Conservation (phyloP, 768 basidiomycete species). For the Scleroderma citrinum region DNA sequence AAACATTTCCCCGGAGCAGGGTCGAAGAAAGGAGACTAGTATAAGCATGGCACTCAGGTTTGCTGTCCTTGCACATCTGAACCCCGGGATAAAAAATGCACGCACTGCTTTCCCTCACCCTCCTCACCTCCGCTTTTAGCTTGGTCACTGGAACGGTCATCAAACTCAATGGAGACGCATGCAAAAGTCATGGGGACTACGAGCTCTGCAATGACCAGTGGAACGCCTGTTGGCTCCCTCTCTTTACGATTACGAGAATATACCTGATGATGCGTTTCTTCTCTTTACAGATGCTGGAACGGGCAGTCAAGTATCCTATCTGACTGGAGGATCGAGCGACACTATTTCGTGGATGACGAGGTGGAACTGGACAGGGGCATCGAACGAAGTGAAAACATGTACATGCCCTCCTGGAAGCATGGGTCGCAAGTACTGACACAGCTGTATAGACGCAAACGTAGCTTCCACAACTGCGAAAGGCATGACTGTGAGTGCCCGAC, state of each 20-base stretch:
- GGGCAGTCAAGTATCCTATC: constrained; percentile 44
- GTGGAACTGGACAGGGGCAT: constrained; percentile 46
- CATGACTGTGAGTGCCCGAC: constrained; percentile 32
- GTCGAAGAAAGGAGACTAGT: too few species aligned
- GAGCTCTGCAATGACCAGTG: constrained; percentile 55
- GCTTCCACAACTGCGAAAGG: constrained; percentile 41
- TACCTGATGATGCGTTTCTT: not conserved
- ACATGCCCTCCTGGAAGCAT: not conserved
- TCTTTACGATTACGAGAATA: not conserved
- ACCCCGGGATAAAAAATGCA: too few species aligned
- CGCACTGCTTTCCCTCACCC: too few species aligned
- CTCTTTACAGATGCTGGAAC: constrained; percentile 35
- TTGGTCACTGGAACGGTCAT: too few species aligned
- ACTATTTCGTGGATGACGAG: constrained; percentile 48
- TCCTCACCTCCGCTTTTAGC: too few species aligned
- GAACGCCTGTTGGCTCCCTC: constrained; percentile 35
- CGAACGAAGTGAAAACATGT: constrained; percentile 55
- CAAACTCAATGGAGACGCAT: constrained; percentile 39
- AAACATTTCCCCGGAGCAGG: too few species aligned
- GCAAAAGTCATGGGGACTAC: constrained; percentile 41
- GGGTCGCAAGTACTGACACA: not conserved
- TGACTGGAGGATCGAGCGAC: constrained; percentile 34
- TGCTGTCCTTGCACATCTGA: too few species aligned
- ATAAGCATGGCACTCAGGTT: too few species aligned
- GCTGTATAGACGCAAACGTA: constrained; percentile 43